phyloP scores from a whole-genome alignment of 2,329 filamentous ascomycete genomes.

The Verticillium alfalfae region DNA sequence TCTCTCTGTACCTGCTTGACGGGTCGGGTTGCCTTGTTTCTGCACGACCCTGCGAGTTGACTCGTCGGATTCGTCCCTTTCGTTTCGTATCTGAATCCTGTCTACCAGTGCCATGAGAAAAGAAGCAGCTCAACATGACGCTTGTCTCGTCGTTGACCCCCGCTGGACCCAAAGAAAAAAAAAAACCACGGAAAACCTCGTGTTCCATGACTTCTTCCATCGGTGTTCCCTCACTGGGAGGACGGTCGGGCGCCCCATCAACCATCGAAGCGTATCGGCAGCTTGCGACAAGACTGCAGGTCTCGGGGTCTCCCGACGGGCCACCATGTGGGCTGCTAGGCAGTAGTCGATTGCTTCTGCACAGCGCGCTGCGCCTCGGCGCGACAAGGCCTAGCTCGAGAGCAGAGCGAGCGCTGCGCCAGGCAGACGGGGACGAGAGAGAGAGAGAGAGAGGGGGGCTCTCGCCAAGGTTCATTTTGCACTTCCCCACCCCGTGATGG shows the following conservation, averaged over 20 bases:
- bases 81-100: background rate
- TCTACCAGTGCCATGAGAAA: no score
- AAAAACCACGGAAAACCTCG: background rate
- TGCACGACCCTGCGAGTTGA: background rate
- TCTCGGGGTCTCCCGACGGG: background rate
- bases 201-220: background rate
- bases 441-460: no score
- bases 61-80: background rate
- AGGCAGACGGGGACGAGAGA: no score
- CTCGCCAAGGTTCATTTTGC: no score
- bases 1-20: background rate
- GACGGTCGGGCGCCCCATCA: background rate
- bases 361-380: background rate
- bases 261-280: background rate
- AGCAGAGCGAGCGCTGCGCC: background rate
- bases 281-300: background rate
- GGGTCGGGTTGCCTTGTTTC: no score
- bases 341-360: background rate
- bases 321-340: background rate
- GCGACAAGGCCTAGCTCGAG: background rate
- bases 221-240: background rate
- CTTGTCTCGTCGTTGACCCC: background rate
- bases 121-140: no score
- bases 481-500: no score
- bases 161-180: background rate